A percentile compares a stretch with the other conserved stretches of the same genome.
Conservation (phyloP, 106 monocot genomes). For the Dendrobium catenatum region DNA sequence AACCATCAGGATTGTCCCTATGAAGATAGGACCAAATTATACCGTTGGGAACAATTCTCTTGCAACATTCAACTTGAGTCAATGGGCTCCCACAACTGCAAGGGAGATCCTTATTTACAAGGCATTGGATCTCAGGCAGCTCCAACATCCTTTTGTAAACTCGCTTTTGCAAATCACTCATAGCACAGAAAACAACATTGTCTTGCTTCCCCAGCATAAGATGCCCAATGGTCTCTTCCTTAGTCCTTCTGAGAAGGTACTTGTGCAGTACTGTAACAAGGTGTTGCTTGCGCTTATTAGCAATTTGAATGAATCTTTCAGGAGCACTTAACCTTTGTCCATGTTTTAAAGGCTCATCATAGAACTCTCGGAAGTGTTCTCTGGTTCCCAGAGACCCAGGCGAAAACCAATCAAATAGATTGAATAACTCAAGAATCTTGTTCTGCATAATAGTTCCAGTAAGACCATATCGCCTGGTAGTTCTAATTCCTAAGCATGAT, state of each 20-base stretch:
- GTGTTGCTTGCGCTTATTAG: conserved; percentile 75
- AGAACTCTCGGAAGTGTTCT: conserved; percentile 88
- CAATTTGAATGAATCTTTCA: conserved; percentile 71
- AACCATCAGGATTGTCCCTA: conserved; percentile 78
- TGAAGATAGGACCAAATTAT: conserved; percentile 97
- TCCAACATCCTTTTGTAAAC: conserved; percentile 92
- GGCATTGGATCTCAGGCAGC: conserved; percentile 82
- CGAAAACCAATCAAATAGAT: conserved; percentile 94
- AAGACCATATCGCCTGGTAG: conserved; percentile 77
- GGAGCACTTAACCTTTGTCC: conserved; percentile 90
- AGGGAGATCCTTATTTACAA: conserved; percentile 84
- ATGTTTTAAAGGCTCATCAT: conserved; percentile 91
- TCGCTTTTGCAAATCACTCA: conserved; percentile 93
- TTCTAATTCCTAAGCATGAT: conserved; percentile 71
- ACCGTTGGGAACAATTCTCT: conserved; percentile 64
- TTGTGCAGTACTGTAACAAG: conserved; percentile 62
- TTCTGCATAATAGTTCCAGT: conserved; percentile 98
- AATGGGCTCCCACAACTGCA: conserved; percentile 93
- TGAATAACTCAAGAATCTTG: conserved; percentile 86
- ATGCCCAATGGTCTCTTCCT: conserved; percentile 96
- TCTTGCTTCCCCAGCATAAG: conserved; percentile 99
- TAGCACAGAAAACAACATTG: conserved; percentile 89
- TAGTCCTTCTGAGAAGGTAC: conserved; percentile 85
- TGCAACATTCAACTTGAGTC: conserved; percentile 86
- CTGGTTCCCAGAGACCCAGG: conserved; percentile 82